Base-by-base conservation (phyloP, 108 stramenopile genomes). In the Epithemia pelagica region DNA sequence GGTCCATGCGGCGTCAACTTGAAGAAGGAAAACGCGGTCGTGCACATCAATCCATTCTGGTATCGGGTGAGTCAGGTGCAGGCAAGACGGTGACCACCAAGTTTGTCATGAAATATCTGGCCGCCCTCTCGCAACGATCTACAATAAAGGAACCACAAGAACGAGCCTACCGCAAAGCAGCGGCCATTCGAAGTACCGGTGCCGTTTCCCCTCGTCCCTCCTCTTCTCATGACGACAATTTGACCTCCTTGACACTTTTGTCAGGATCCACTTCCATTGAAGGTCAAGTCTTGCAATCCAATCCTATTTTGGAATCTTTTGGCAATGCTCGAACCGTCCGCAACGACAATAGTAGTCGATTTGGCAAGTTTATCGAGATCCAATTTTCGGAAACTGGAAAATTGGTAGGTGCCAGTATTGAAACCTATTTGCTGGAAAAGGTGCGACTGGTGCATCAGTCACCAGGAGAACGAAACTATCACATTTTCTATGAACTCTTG, bases 291-390 rank as follows among this genome's bases (percentile, higher is more conserved):
- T 71, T 98, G 53, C 89, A 92, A 72, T 88, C 89, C 53, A 98
- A 98, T 77, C 98, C 98, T 0, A 95, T 98, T 56, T 69, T 97
- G 25, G 98, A 98, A 82, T 87, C 92, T 27, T 97, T 96, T 78
- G 98, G 98, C 26, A 98, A 98, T 70, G 96, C 96, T 8, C 81
- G 95, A 71, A 94, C 92, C 0, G 70, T 89, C 24, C 76, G 93
- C 30, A 94, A 94, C 66, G 89, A 94, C 75, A 93, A 92, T 66
- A 86, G 85, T 1, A 80, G 80, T 29, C 85, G 94, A 1, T 92
- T 94, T 68, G 92, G 98, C n/a, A 98, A 98, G 64, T 96, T 95
- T 73, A 95, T 96, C 66, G 89, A 96, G 79, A 81, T 98, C 71
- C 83, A 86, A 76, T 90, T 95, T 69, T 79, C 86, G 31, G 74